Evolutionary conservation across 169 alveolate genomes (phyloP).

Genomic region (Plasmodium chabaudi): DNA sequence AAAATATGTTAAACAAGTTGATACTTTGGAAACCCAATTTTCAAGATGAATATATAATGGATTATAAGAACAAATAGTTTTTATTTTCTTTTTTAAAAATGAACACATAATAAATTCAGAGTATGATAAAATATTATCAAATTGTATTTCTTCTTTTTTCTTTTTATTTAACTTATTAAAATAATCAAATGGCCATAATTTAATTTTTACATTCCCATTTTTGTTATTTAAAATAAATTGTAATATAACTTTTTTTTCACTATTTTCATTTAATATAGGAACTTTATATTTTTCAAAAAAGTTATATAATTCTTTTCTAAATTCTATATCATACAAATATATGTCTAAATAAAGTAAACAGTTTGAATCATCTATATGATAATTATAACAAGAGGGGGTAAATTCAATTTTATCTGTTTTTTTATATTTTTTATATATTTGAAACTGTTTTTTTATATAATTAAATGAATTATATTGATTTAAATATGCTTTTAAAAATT

Average conservation of each 20-base stretch:
- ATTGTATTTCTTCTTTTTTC: not conserved
- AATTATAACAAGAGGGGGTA: conserved; percentile 51
- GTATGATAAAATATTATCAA: conserved; percentile 17
- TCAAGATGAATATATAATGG: conserved; percentile 55
- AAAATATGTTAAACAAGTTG: conserved; percentile 20
- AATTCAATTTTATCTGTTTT: conserved; percentile 13
- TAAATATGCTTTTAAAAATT: conserved; percentile 42
- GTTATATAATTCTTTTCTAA: conserved; percentile 12
- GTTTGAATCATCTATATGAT: conserved; percentile 22
- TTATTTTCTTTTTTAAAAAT: conserved; percentile 29
- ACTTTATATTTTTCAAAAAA: conserved; percentile 19
- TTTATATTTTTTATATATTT: conserved; percentile 24
- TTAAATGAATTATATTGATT: conserved; percentile 49
- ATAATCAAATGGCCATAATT: conserved; percentile 66
- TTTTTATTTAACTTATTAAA: conserved; percentile 15
- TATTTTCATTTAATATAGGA: conserved; percentile 9
- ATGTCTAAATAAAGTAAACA: conserved; percentile 22
- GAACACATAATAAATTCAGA: conserved; percentile 19
- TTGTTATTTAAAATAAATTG: conserved; percentile 36
- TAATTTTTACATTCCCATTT: conserved; percentile 40
- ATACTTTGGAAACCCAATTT: conserved; percentile 35
- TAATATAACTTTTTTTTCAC: conserved; percentile 39
- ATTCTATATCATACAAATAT: conserved; percentile 22
- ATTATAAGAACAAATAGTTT: conserved; percentile 6
- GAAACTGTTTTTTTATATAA: conserved; percentile 20